These are phyloP conservation scores for Fusarium sp. DNA, from an alignment of 2,329 filamentous ascomycete genomes.

Conservation along the genomic window DNA sequence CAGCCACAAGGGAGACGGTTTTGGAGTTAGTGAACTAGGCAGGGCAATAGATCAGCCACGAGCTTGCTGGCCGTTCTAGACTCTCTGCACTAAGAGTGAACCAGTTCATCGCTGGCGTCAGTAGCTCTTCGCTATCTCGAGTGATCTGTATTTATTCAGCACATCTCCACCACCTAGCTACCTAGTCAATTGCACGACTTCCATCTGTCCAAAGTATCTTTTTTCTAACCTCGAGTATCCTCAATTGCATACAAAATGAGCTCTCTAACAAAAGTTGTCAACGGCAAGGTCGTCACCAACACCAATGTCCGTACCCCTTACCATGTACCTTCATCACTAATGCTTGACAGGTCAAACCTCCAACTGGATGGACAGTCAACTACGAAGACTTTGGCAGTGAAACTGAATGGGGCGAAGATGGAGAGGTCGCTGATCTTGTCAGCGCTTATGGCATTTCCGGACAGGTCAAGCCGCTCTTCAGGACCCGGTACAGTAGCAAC, in stretches of 20 bases:
- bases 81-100: neutral
- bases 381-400: neutral
- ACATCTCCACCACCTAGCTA: too few species aligned
- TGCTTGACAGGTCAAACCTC: neutral
- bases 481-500: neutral
- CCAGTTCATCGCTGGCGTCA: accelerated
- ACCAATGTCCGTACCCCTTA: neutral
- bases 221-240: accelerated
- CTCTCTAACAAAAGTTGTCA: neutral
- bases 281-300: neutral
- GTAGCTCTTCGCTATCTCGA: neutral
- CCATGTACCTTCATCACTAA: neutral
- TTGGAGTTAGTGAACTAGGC: neutral
- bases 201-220: accelerated
- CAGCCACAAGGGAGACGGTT: neutral
- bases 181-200: neutral
- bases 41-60: neutral
- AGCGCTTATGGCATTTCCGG: neutral
- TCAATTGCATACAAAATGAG: neutral
- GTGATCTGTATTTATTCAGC: neutral
- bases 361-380: neutral
- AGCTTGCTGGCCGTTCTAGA: neutral
- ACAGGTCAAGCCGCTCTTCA: neutral
- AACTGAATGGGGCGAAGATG: neutral
- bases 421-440: neutral